phyloP scores from a whole-genome alignment of 2,329 filamentous ascomycete species.

The Pseudogymnoascus sp. region DNA sequence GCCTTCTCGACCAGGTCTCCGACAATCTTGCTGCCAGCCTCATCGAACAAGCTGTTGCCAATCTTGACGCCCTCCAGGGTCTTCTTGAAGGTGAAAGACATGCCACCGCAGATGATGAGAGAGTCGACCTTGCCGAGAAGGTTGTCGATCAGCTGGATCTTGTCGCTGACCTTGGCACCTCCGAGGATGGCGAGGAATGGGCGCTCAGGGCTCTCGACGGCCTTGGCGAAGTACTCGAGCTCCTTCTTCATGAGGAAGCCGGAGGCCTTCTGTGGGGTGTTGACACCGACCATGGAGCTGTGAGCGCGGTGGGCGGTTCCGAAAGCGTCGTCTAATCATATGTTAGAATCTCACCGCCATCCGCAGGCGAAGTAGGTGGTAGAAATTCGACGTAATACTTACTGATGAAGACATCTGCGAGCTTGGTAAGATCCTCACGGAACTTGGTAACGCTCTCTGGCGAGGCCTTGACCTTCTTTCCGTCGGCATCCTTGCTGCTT shows the following conservation, averaged over 20 bases:
- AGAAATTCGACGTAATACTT: constrained; percentile 32
- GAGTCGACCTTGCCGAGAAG: constrained; percentile 96
- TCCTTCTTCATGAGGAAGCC: constrained; percentile 99
- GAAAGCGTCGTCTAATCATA: constrained; percentile 77
- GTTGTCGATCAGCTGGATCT: constrained; percentile 99
- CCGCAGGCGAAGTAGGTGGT: constrained; percentile 11
- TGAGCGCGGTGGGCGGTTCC: constrained; percentile 97
- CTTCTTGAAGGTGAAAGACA: constrained; percentile 99
- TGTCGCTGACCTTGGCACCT: constrained; percentile 97
- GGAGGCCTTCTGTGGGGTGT: constrained; percentile 92
- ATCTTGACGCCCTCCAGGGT: constrained; percentile 87
- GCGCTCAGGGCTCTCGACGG: constrained; percentile 83
- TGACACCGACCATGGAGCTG: constrained; percentile 97
- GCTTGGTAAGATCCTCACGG: constrained; percentile 85
- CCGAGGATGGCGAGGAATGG: constrained; percentile 98
- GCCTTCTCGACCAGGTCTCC: constrained; percentile 85
- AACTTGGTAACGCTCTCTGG: constrained; percentile 88
- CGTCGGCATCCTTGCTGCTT: constrained; percentile 83
- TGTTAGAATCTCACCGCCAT: constrained; percentile 6
- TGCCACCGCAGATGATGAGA: constrained; percentile 91
- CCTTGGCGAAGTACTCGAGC: constrained; percentile 98
- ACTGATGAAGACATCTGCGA: constrained; percentile 97
- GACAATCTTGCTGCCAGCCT: constrained; percentile 88
- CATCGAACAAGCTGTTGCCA: constrained; percentile 85
- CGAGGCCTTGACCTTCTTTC: constrained; percentile 97